Percentiles rank a stretch among this genome's conserved stretches.
Conservation (phyloP, 768 basidiomycete species). For the Lentinula lateritia region DNA sequence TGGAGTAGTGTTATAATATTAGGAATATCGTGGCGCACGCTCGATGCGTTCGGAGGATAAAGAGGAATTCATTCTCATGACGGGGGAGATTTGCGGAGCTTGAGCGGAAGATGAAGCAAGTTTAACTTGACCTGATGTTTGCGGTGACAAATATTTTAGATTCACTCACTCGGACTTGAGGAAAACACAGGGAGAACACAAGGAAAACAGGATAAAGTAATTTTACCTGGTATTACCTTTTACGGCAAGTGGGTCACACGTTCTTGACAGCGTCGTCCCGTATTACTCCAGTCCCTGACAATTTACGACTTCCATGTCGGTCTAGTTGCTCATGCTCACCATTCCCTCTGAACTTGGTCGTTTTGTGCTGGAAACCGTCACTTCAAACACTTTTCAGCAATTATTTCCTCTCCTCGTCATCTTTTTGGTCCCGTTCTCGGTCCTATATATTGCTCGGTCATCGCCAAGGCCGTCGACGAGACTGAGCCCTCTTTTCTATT, state of each 20-base stretch:
- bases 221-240: background rate
- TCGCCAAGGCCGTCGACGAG: constrained; percentile 24
- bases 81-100: no score
- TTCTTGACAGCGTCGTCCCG: background rate
- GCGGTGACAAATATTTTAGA: no score
- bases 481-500: constrained; percentile 22
- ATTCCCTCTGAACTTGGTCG: constrained; percentile 28
- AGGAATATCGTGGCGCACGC: no score
- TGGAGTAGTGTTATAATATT: no score
- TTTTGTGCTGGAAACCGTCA: constrained; percentile 36
- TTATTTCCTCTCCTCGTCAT: constrained; percentile 51
- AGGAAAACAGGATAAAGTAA: background rate
- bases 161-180: no score
- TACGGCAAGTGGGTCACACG: background rate
- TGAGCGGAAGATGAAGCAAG: no score
- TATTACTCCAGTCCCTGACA: background rate
- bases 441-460: constrained; percentile 16
- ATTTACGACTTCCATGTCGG: constrained; percentile 4
- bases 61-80: no score
- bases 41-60: no score
- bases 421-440: constrained; percentile 27
- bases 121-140: no score
- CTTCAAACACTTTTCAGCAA: constrained; percentile 43
- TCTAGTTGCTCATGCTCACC: constrained; percentile 4
- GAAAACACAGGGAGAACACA: background rate